Conservation (phyloP, 2,329 filamentous ascomycete genomes). For the Fusarium oxysporum region DNA sequence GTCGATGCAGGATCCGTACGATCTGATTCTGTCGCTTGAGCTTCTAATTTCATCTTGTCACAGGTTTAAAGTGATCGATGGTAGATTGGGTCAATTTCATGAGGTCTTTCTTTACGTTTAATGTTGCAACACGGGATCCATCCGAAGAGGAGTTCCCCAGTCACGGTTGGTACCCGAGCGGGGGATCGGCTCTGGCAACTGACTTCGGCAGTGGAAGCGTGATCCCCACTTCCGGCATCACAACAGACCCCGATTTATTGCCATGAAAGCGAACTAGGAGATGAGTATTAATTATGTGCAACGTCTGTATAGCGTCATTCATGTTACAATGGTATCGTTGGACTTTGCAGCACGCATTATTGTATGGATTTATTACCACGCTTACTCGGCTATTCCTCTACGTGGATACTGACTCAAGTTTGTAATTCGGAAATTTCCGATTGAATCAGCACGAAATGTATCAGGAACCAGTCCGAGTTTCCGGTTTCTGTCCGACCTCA, state of each 20-base stretch:
- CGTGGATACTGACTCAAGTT: rapidly evolving
- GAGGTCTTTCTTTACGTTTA: neutral
- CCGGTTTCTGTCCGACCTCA: neutral
- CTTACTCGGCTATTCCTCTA: rapidly evolving
- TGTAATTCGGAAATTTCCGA: neutral
- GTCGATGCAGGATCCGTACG: neutral
- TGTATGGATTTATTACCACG: rapidly evolving
- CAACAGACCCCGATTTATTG: neutral
- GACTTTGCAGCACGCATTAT: rapidly evolving
- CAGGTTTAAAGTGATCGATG: neutral
- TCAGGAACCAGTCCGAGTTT: neutral
- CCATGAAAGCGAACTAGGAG: too few relatives aligned
- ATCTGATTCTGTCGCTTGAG: neutral
- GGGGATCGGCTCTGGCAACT: neutral
- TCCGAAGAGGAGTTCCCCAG: neutral
- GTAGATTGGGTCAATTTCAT: too few relatives aligned
- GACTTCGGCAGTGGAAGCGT: neutral
- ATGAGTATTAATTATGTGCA: neutral
- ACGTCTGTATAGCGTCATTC: rapidly evolving
- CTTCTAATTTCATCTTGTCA: neutral
- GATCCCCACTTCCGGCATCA: neutral
- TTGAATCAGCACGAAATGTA: neutral
- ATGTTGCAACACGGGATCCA: neutral
- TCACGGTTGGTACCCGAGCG: neutral
- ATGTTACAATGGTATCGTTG: rapidly evolving